Conservation (phyloP, 352 stramenopile genomes). For the Phytophthora pistaciae region DNA sequence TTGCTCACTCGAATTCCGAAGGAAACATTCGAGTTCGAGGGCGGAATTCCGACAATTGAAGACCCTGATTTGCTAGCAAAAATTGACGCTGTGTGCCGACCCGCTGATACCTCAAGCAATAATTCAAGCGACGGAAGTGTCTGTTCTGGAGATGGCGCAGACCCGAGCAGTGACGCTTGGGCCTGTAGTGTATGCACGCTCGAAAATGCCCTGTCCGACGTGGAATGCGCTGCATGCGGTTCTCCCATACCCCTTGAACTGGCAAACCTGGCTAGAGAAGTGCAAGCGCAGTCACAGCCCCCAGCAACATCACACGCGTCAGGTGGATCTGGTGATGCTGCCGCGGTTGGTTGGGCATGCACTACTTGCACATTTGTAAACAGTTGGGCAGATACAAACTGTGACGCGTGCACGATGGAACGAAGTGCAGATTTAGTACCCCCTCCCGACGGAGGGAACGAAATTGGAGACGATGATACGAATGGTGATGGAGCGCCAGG, state of each 20-base stretch:
- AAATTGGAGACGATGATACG: constrained; percentile 14
- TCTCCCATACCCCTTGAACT: constrained; percentile 65
- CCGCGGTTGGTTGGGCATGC: constrained; percentile 59
- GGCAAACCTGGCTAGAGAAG: constrained; percentile 37
- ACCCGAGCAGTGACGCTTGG: constrained; percentile 55
- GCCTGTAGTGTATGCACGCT: constrained; percentile 72
- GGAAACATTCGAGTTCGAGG: constrained; percentile 71
- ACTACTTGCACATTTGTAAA: constrained; percentile 78
- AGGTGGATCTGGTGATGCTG: constrained; percentile 3
- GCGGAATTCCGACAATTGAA: constrained; percentile 47
- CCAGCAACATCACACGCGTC: constrained; percentile 6
- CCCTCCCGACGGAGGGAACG: constrained; percentile 3
- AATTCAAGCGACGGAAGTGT: constrained; percentile 28
- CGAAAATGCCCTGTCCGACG: constrained; percentile 66
- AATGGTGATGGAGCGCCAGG: constrained; percentile 1
- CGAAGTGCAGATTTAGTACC: constrained; percentile 52
- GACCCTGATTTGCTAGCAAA: constrained; percentile 51
- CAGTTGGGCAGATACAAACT: constrained; percentile 55
- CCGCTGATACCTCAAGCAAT: constrained; percentile 11
- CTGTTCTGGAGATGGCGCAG: constrained; percentile 17
- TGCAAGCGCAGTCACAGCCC: constrained; percentile 26
- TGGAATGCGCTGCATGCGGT: constrained; percentile 71
- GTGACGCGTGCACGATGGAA: constrained; percentile 63
- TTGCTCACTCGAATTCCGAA: constrained; percentile 55
- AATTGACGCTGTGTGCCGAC: constrained; percentile 37